These are phyloP conservation scores for Pneumocystis sp. DNA, from an alignment of 1,139 yeast genomes.

Conservation along the genomic window DNA sequence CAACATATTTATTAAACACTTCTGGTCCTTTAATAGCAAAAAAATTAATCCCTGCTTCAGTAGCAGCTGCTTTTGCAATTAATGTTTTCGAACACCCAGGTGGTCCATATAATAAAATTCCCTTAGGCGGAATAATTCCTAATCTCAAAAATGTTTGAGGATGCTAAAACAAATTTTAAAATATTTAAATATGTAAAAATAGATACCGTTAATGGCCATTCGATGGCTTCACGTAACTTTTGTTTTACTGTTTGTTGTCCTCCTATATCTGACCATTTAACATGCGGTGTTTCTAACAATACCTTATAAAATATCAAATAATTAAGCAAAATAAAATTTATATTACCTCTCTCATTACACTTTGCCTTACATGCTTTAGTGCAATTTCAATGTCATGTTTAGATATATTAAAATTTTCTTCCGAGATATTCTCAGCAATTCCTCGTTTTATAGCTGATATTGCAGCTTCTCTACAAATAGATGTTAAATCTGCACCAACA, in stretches of 20 bases:
- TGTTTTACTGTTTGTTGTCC: slow-evolving; percentile 76
- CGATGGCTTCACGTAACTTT: slow-evolving; percentile 76
- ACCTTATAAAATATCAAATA: slow-evolving; percentile 1
- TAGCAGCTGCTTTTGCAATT: slow-evolving; percentile 84
- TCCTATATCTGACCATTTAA: slow-evolving; percentile 87
- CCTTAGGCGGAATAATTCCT: slow-evolving; percentile 85
- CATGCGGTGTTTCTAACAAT: slow-evolving; percentile 84
- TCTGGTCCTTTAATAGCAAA: slow-evolving; percentile 95
- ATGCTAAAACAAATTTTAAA: slow-evolving; percentile 26
- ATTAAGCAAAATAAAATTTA: not conserved
- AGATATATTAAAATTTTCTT: slow-evolving; percentile 28
- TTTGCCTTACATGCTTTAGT: slow-evolving; percentile 66
- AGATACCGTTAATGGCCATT: slow-evolving; percentile 53
- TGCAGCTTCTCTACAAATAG: slow-evolving; percentile 76
- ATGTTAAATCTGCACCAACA: slow-evolving; percentile 89
- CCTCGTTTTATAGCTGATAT: slow-evolving; percentile 65
- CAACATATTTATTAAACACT: slow-evolving; percentile 85
- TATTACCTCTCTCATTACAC: slow-evolving; percentile 85
- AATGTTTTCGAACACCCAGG: slow-evolving; percentile 97
- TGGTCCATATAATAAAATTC: slow-evolving; percentile 78
- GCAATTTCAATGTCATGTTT: slow-evolving; percentile 50
- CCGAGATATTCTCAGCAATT: slow-evolving; percentile 25
- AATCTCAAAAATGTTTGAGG: slow-evolving; percentile 57
- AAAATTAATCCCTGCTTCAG: slow-evolving; percentile 86
- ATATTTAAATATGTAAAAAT: not conserved